Evolutionary conservation across 139 green algal genomes (phyloP).

Genomic region (Chlorella ohadii): DNA sequence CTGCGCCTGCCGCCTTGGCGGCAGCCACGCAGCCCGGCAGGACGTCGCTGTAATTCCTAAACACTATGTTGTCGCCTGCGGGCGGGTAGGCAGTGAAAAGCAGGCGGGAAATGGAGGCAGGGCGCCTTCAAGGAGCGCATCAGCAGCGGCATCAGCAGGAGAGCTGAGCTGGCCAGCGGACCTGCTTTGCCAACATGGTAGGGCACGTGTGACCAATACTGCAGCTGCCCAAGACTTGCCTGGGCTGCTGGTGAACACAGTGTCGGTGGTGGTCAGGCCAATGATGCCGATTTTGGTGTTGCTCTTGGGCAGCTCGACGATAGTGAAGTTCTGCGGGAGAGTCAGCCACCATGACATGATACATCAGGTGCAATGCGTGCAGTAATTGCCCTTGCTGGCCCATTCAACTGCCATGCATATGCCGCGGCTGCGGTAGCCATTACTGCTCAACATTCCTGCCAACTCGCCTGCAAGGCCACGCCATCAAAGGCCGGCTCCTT

Average conservation of each 20-base stretch:
- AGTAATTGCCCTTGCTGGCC: too few relatives aligned
- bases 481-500: conserved; percentile 7
- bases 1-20: background rate
- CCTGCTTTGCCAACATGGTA: too few relatives aligned
- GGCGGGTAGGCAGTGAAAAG: background rate
- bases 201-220: too few relatives aligned
- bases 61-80: background rate
- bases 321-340: background rate
- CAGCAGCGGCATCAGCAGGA: too few relatives aligned
- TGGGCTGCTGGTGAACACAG: background rate
- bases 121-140: too few relatives aligned
- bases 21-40: conserved; percentile 22
- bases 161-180: too few relatives aligned
- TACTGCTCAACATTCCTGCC: too few relatives aligned
- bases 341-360: too few relatives aligned
- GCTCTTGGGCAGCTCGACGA: background rate
- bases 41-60: conserved; percentile 5
- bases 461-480: background rate
- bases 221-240: background rate
- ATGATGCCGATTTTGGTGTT: background rate
- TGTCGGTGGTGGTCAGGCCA: conserved; percentile 20
- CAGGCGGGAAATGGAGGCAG: too few relatives aligned
- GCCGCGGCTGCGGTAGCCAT: too few relatives aligned
- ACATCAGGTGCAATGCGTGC: too few relatives aligned
- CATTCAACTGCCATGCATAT: too few relatives aligned